A percentile compares a stretch with the other conserved stretches of the same genome.
Evolutionary conservation across 2,329 filamentous ascomycete genomes (phyloP).

Genomic region (Pseudocercospora eumusae): DNA sequence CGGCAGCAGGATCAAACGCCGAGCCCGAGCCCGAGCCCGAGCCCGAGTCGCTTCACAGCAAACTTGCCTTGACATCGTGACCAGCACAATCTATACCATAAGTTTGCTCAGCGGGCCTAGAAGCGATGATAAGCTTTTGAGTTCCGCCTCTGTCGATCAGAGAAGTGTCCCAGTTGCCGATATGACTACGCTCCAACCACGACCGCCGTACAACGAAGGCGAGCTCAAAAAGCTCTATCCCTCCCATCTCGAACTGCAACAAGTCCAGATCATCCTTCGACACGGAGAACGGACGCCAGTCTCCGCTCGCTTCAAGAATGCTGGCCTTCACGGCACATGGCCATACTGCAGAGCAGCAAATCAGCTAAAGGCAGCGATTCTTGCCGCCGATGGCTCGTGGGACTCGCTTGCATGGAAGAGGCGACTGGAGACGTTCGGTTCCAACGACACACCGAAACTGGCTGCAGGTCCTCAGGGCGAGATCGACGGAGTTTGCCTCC

Average conservation of each 20-base stretch:
- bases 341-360: conserved; percentile 82
- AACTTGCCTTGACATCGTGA: neutral
- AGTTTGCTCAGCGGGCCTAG: neutral
- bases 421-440: conserved; percentile 76
- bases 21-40: too few relatives aligned
- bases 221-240: conserved; percentile 85
- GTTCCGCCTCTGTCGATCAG: conserved; percentile 3
- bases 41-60: neutral
- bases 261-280: conserved; percentile 75
- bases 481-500: conserved; percentile 78
- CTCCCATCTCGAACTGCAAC: conserved; percentile 72
- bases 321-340: conserved; percentile 61
- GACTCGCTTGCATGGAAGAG: conserved; percentile 65
- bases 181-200: conserved; percentile 79
- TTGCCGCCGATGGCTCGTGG: conserved; percentile 59
- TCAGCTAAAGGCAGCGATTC: conserved; percentile 65
- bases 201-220: conserved; percentile 73
- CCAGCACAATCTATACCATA: neutral
- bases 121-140: conserved; percentile 17
- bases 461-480: conserved; percentile 68
- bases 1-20: neutral
- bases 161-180: conserved; percentile 12
- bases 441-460: conserved; percentile 62
- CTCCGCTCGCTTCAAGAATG: conserved; percentile 80
- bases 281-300: conserved; percentile 74